Evolutionary conservation across 176 grass and related monocot species (phyloP).

Genomic region (Canna indica): DNA sequence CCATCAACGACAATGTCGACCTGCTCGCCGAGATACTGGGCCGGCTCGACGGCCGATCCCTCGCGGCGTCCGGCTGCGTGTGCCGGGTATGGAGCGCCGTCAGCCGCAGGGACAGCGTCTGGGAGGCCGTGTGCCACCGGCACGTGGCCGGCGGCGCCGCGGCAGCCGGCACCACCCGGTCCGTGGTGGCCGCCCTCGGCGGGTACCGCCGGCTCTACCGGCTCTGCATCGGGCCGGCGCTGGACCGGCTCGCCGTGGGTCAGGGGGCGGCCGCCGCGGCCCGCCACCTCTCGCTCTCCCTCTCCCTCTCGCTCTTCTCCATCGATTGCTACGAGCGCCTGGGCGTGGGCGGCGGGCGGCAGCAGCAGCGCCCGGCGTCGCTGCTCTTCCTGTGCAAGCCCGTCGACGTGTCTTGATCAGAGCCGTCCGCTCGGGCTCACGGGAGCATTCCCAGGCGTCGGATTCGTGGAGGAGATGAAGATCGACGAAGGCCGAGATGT

Average conservation of each 20-base stretch:
- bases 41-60: constrained; percentile 71
- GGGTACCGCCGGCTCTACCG: constrained; percentile 88
- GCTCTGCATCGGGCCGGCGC: constrained; percentile 82
- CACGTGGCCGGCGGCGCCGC: constrained; percentile 24
- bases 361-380: constrained; percentile 5
- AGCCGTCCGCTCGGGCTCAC: neutral
- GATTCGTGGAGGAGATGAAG: neutral
- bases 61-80: constrained; percentile 44
- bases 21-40: constrained; percentile 70
- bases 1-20: constrained; percentile 89
- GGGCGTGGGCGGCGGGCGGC: neutral
- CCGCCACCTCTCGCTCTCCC: constrained; percentile 1
- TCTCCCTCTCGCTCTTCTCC: constrained; percentile 23
- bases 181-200: constrained; percentile 83
- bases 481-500: neutral
- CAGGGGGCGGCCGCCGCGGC: neutral
- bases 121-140: constrained; percentile 78
- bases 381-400: constrained; percentile 27
- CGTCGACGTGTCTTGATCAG: constrained; percentile 4
- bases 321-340: constrained; percentile 30
- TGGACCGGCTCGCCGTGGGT: constrained; percentile 43
- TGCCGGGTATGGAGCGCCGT: constrained; percentile 69
- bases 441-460: neutral
- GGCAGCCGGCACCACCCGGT: constrained; percentile 25
- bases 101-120: constrained; percentile 53